Conservation (phyloP, 1,284 basidiomycete species). For the Amylostereum chailletii region DNA sequence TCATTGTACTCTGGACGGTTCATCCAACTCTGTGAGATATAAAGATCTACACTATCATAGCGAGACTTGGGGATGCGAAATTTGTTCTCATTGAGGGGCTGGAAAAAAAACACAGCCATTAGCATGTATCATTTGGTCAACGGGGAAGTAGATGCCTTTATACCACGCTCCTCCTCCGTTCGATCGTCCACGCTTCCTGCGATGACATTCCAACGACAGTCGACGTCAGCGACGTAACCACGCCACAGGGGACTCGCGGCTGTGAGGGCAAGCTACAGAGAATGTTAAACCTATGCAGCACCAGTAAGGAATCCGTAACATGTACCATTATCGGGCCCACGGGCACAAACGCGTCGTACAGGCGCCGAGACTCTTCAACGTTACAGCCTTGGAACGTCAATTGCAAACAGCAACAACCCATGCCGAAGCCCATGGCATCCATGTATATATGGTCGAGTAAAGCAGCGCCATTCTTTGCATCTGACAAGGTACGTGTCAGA, state of each 20-base stretch:
- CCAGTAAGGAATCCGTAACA: slow-evolving; percentile 2
- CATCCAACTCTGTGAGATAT: slow-evolving; percentile 81
- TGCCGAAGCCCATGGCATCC: slow-evolving; percentile 99
- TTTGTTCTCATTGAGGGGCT: slow-evolving; percentile 73
- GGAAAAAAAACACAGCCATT: not conserved
- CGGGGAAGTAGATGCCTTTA: slow-evolving; percentile 43
- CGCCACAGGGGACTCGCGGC: slow-evolving; percentile 93
- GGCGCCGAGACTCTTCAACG: slow-evolving; percentile 81
- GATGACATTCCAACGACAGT: slow-evolving; percentile 98
- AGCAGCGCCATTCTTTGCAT: slow-evolving; percentile 85
- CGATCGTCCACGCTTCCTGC: slow-evolving; percentile 96
- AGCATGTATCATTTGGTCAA: not conserved
- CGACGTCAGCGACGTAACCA: slow-evolving; percentile 92
- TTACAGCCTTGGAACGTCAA: slow-evolving; percentile 97
- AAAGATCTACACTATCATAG: slow-evolving; percentile 93
- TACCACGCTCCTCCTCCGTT: slow-evolving; percentile 87
- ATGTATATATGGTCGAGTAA: slow-evolving; percentile 91
- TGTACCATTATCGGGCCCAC: slow-evolving; percentile 89
- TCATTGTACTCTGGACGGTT: slow-evolving; percentile 95
- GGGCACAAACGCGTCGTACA: slow-evolving; percentile 94
- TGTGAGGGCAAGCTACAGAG: slow-evolving; percentile 76
- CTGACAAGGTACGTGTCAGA: slow-evolving; percentile 25
- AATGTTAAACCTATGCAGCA: slow-evolving; percentile 2
- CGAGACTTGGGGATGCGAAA: slow-evolving; percentile 90
- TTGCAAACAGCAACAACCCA: slow-evolving; percentile 98